These are phyloP conservation scores for Manihot esculenta DNA, from an alignment of 441 rosid species.

Conservation along the genomic window DNA sequence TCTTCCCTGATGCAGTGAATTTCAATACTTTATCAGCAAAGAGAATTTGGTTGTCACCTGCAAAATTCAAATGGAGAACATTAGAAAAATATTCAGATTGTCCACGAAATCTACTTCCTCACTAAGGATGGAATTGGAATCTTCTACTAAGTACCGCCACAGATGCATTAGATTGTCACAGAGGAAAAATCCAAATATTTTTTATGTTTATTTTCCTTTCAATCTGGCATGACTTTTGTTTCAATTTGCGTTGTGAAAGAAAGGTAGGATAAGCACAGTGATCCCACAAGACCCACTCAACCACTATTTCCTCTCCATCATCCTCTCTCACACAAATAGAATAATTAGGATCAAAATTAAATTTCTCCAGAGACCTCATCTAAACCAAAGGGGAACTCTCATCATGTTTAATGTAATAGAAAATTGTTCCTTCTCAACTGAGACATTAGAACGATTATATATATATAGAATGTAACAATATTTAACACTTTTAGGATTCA, in stretches of 20 bases:
- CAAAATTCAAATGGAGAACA: neutral
- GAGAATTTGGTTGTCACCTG: slow-evolving; percentile 72
- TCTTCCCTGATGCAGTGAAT: slow-evolving; percentile 85
- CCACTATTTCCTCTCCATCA: neutral
- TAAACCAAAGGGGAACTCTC: neutral
- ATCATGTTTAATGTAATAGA: neutral
- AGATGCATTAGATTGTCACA: neutral
- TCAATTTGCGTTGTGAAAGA: neutral
- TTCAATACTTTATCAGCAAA: slow-evolving; percentile 91
- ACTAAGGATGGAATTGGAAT: neutral
- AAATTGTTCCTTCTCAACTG: neutral
- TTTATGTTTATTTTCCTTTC: neutral
- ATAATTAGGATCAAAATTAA: neutral
- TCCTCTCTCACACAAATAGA: neutral
- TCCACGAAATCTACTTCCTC: neutral
- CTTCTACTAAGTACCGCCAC: neutral
- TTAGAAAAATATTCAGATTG: neutral
- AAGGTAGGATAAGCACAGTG: too few relatives aligned
- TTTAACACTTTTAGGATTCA: neutral
- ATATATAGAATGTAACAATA: too few relatives aligned
- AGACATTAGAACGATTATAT: too few relatives aligned
- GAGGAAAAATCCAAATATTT: neutral
- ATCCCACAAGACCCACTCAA: neutral
- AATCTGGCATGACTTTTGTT: neutral
- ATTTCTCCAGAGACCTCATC: neutral